A percentile compares a stretch with the other conserved stretches of the same genome.
These are phyloP conservation scores for Amanita thiersii DNA, from an alignment of 768 basidiomycete species.

Conservation along the genomic window DNA sequence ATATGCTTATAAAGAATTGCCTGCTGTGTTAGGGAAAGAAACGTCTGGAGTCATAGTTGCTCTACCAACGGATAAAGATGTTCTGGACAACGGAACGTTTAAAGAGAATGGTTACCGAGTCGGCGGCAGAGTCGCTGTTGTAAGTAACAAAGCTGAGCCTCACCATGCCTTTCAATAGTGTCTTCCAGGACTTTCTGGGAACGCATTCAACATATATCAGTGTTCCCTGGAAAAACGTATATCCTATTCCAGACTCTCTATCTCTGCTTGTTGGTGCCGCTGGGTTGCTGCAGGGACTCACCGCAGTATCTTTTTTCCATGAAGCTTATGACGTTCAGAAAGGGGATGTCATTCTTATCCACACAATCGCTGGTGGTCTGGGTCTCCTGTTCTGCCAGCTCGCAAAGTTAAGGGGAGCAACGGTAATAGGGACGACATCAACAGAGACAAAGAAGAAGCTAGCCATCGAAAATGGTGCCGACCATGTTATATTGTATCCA, in stretches of 20 bases:
- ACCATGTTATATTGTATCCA: conserved; percentile 80
- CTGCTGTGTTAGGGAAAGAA: conserved; percentile 72
- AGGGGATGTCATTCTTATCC: conserved; percentile 74
- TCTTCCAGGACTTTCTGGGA: conserved; percentile 33
- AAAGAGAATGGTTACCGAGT: conserved; percentile 56
- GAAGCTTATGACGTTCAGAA: conserved; percentile 82
- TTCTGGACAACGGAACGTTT: conserved; percentile 53
- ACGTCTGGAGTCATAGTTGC: conserved; percentile 67
- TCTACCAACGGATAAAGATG: conserved; percentile 58
- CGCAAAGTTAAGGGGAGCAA: conserved; percentile 67
- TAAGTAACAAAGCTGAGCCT: conserved; percentile 23
- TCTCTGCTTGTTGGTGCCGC: conserved; percentile 61
- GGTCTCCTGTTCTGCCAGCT: conserved; percentile 65
- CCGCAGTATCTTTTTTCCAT: conserved; percentile 66
- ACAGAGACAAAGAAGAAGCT: conserved; percentile 75
- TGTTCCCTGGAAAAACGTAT: conserved; percentile 52
- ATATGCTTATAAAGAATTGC: conserved; percentile 51
- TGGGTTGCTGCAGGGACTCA: conserved; percentile 65
- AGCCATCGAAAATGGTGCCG: conserved; percentile 73
- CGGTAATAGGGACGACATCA: conserved; percentile 90
- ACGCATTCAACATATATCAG: conserved; percentile 69
- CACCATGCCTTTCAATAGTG: background rate
- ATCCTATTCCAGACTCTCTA: conserved; percentile 56
- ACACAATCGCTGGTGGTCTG: conserved; percentile 89
- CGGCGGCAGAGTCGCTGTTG: conserved; percentile 69